Conservation (phyloP, 2,329 filamentous ascomycete species). For the Zalaria obscura region DNA sequence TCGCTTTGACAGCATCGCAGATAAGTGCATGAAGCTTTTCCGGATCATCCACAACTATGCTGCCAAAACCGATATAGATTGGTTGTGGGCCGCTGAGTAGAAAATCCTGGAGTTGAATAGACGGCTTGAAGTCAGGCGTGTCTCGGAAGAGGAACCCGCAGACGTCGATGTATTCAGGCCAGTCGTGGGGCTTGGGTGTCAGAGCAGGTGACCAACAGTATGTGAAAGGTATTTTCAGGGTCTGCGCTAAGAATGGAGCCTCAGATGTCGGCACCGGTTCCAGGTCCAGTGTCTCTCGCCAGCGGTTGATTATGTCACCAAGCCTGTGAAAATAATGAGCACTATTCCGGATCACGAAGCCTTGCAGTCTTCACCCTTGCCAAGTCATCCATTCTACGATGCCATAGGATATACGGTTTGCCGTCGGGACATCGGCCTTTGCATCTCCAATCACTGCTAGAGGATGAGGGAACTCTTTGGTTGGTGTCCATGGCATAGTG, state of each 20-base stretch:
- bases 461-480: slow-evolving; percentile 73
- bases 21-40: slow-evolving; percentile 56
- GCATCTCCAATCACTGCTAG: slow-evolving; percentile 68
- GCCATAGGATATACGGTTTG: slow-evolving; percentile 73
- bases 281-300: slow-evolving; percentile 59
- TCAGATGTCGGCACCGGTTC: slow-evolving; percentile 68
- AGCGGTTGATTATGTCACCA: slow-evolving; percentile 76
- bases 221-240: slow-evolving; percentile 70
- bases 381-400: slow-evolving; percentile 86
- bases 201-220: slow-evolving; percentile 84
- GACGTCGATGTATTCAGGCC: slow-evolving; percentile 57
- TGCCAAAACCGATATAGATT: slow-evolving; percentile 73
- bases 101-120: slow-evolving; percentile 52
- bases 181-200: slow-evolving; percentile 65
- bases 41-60: slow-evolving; percentile 67
- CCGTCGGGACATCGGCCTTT: slow-evolving; percentile 61
- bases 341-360: neutral
- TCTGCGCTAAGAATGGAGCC: slow-evolving; percentile 65
- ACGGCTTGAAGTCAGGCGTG: slow-evolving; percentile 51
- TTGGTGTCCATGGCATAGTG: slow-evolving; percentile 87
- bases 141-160: slow-evolving; percentile 67
- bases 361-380: slow-evolving; percentile 42
- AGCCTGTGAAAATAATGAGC: slow-evolving; percentile 22
- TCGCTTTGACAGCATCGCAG: slow-evolving; percentile 50
- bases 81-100: slow-evolving; percentile 57